phyloP scores from a whole-genome alignment of 345 rosid species.

The Eucalyptus shirleyi region DNA sequence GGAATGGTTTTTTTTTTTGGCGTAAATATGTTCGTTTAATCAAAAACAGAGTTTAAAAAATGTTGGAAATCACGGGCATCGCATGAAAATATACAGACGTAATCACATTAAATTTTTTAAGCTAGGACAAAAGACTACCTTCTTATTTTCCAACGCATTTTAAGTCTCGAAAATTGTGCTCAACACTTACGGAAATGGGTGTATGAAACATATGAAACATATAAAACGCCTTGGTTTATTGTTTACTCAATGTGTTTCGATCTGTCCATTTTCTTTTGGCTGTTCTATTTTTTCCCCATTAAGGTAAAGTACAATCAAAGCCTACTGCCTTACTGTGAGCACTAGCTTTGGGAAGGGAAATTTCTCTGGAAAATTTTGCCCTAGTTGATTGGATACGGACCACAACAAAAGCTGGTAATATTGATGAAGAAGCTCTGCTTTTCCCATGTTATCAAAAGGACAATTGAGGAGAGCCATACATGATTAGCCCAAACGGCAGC shows the following conservation, averaged over 20 bases:
- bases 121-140: background rate
- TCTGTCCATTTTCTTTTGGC: background rate
- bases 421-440: background rate
- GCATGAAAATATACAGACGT: background rate
- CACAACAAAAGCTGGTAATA: background rate
- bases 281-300: background rate
- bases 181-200: background rate
- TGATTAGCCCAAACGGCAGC: background rate
- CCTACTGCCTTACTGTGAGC: background rate
- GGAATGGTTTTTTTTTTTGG: accelerated
- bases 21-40: background rate
- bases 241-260: background rate
- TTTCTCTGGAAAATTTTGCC: background rate
- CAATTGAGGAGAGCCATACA: background rate
- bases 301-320: background rate
- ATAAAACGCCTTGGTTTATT: background rate
- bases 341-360: background rate
- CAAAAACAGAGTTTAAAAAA: background rate
- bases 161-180: background rate
- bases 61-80: background rate
- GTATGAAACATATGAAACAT: background rate
- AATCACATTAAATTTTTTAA: background rate
- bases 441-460: background rate
- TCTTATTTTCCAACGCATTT: background rate
- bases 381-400: background rate